phyloP scores from a whole-genome alignment of 495 filamentous ascomycete genomes.

The Glutinoglossum americanum region DNA sequence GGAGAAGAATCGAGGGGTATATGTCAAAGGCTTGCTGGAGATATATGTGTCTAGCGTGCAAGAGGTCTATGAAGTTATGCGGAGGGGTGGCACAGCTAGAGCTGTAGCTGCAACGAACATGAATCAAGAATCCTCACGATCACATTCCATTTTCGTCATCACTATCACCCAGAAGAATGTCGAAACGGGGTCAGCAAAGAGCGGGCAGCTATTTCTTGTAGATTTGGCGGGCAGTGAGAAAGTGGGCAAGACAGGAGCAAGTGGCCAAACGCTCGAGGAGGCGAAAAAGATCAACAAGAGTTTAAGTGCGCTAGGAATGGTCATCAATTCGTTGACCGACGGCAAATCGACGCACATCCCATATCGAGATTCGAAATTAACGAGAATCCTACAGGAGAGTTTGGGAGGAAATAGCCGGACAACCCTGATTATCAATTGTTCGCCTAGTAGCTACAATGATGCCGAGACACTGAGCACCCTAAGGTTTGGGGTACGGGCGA shows the following conservation, averaged over 20 bases:
- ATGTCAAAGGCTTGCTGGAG: slow-evolving; percentile 88
- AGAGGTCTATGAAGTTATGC: slow-evolving; percentile 95
- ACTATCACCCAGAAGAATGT: slow-evolving; percentile 96
- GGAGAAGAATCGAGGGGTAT: slow-evolving; percentile 87
- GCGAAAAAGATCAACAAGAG: slow-evolving; percentile 99
- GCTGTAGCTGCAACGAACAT: slow-evolving; percentile 98
- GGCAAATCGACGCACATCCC: slow-evolving; percentile 96
- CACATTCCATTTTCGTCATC: slow-evolving; percentile 95
- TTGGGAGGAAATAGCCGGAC: slow-evolving; percentile 93
- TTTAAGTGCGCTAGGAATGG: slow-evolving; percentile 92
- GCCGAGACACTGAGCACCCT: slow-evolving; percentile 84
- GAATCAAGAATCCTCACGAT: slow-evolving; percentile 97
- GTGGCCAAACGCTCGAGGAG: slow-evolving; percentile 91
- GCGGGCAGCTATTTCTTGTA: slow-evolving; percentile 87
- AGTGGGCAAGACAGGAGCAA: slow-evolving; percentile 94
- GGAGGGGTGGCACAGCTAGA: slow-evolving; percentile 67
- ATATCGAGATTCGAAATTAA: slow-evolving; percentile 96
- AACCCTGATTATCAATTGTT: slow-evolving; percentile 95
- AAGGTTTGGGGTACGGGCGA: slow-evolving; percentile 88
- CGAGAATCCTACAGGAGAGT: slow-evolving; percentile 88
- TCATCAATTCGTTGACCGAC: slow-evolving; percentile 93
- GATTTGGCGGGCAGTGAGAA: slow-evolving; percentile 97
- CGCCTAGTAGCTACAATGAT: slow-evolving; percentile 95
- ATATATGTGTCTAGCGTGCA: slow-evolving; percentile 89
- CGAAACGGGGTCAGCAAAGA: slow-evolving; percentile 90